Evolutionary conservation across 306 rosid genomes (phyloP), one percentile per base, ranked within the genome.

Genomic region (Purshia tridentata): DNA sequence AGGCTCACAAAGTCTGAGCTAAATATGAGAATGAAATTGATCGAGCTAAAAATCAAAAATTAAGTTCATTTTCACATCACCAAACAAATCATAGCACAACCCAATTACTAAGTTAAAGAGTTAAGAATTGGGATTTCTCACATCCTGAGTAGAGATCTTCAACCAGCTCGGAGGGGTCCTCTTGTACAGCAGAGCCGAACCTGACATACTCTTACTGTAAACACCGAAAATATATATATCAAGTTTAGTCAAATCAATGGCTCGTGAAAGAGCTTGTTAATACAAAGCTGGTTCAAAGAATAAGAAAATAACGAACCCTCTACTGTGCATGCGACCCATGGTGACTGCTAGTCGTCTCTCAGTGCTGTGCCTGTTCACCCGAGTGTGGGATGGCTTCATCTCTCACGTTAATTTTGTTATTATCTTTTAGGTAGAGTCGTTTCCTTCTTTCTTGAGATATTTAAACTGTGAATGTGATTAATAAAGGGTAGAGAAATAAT

Each of bases 261-360:
- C 0, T 3, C 63, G n/a, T n/a, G n/a, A n/a, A n/a, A n/a, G 3
- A 18, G 64, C 41, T 14, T 29, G 35, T 29, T n/a, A n/a, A n/a
- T 6, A 29, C 62, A 56, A 39, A 56, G 16, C 14, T 2, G 13
- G 48, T 39, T 48, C 52, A 9, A n/a, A n/a, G 15, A 60, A 61
- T 59, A 12, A 45, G 58, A 44, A 19, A 2, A 23, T 9, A 0
- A 76, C 88, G 53, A 80, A 92, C 96, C 98, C 96, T 62, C 86
- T 56, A 77, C 90, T 86, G 76, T 90, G 96, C 96, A 90, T 90
- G 23, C 96, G 90, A 29, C 96, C 96, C 96, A 90, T 90, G 76
- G 75, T 80, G 83, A 60, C 23, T 11, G 20, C 9, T 53, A 6
- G 23, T 73, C 41, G 76, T 62, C 9, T 37, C 55, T 57, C 35